Base-by-base conservation (phyloP, 495 filamentous ascomycete genomes). In the Penicillium fimorum region DNA sequence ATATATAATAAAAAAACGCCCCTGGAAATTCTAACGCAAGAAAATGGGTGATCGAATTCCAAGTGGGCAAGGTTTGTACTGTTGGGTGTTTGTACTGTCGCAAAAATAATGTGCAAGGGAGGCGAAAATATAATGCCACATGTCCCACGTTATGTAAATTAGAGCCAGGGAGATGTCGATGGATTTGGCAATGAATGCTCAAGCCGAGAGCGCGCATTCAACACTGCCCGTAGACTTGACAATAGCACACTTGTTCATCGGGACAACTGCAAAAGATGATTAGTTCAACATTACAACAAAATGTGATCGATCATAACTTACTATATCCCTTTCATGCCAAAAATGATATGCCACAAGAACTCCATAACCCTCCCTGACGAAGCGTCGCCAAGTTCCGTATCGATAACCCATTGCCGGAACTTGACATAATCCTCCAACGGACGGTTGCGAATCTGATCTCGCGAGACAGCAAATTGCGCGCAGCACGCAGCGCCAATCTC, bases 271-370 rank as follows among this genome's bases (percentile, higher is more conserved):
- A 12, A 13, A 32, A 32, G 32, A 56, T 30, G 27, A 51, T 43
- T 42, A 45, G 29, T 15, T 18, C 7, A 30, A 17, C 15, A 35
- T 13, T 48, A 4, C 4, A 20, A 13, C 5, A 20, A 32, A n/a
- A n/a, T 11, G 1, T n/a, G 5, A 20, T 3, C 7, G n/a, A 17
- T 0, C 1, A 22, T 24, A 40, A 71, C 76, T 56, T 61, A 79
- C 73, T 79, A 79, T 20, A 80, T 69, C 4, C 73, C 67, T 17
- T 70, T 57, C 66, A 67, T 75, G 37, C 76, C 76, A 56, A 90
- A 91, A 30, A 90, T 75, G 54, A 80, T 83, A 66, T 87, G 85
- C 85, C 85, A 91, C 17, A 87, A 62, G 63, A 88, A 90, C 70
- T 90, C 88, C 82, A 85, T 87, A 1, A 88, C 79, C n/a, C 88